phyloP scores from a whole-genome alignment of 2,329 filamentous ascomycete genomes.

The Neoscytalidium dimidiatum region DNA sequence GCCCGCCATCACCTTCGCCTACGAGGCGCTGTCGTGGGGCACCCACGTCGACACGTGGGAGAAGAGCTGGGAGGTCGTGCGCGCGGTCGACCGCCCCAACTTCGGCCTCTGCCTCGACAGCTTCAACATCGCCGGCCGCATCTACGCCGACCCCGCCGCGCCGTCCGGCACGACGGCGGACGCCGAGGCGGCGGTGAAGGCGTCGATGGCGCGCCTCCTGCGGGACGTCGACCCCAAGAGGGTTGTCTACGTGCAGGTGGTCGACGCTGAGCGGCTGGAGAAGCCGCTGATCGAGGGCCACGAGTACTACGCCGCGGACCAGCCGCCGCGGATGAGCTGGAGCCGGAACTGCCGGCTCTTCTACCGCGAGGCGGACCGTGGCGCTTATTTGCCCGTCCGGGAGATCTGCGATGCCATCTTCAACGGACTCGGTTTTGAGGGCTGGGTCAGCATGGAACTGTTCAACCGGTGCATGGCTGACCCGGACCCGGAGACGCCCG shows the following conservation, averaged over 20 bases:
- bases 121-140: constrained; percentile 72
- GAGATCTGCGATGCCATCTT: constrained; percentile 64
- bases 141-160: constrained; percentile 68
- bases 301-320: constrained; percentile 58
- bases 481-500: constrained; percentile 53
- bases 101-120: constrained; percentile 78
- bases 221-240: constrained; percentile 61
- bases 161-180: constrained; percentile 53
- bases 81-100: constrained; percentile 66
- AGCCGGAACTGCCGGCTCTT: constrained; percentile 73
- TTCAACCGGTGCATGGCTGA: constrained; percentile 65
- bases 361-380: constrained; percentile 62
- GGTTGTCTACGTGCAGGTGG: constrained; percentile 76
- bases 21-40: constrained; percentile 74
- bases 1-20: constrained; percentile 67
- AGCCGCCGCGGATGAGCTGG: constrained; percentile 74
- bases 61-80: constrained; percentile 67
- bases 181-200: constrained; percentile 57
- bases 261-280: constrained; percentile 67
- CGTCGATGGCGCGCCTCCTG: constrained; percentile 58
- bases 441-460: constrained; percentile 72
- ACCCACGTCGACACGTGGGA: constrained; percentile 74
- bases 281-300: constrained; percentile 61
- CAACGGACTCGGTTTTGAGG: constrained; percentile 64
- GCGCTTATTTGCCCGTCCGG: constrained; percentile 68